Conservation (phyloP, 2,329 filamentous ascomycete genomes). For the Leptodontidium sp. region DNA sequence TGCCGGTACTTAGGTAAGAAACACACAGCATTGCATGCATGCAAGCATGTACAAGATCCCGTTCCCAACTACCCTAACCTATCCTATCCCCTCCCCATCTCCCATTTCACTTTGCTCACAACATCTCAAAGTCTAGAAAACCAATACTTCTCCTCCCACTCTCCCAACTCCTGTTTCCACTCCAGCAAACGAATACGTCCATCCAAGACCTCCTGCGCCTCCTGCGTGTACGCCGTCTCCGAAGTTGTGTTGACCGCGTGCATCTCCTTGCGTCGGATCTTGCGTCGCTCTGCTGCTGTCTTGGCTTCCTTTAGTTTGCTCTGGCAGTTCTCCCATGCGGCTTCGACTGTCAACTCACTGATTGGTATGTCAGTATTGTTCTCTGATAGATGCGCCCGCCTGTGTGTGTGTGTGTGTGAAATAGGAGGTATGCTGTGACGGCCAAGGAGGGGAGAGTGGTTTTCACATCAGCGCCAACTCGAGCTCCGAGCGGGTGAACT, state of each 20-base stretch:
- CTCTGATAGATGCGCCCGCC: background rate
- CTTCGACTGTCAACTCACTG: conserved; percentile 11
- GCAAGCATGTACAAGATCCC: background rate
- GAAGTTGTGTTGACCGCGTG: background rate
- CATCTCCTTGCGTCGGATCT: background rate
- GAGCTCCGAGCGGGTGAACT: background rate
- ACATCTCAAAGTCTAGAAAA: background rate
- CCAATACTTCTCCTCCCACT: conserved; percentile 14
- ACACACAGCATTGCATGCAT: background rate
- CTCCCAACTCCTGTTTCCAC: background rate
- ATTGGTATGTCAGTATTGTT: background rate
- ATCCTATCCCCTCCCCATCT: background rate
- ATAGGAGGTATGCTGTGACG: background rate
- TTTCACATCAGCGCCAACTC: background rate
- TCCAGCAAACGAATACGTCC: background rate
- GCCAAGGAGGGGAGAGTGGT: no score
- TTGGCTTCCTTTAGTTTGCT: background rate
- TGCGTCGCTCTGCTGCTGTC: background rate
- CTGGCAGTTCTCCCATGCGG: background rate
- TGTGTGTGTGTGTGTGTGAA: background rate
- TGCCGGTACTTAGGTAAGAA: background rate
- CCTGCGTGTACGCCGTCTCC: background rate
- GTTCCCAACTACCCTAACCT: background rate
- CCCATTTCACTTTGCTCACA: background rate
- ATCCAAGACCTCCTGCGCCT: background rate